These are phyloP conservation scores for Phaeosphaeria sp. DNA, from an alignment of 2,329 filamentous ascomycete genomes.

Conservation along the genomic window DNA sequence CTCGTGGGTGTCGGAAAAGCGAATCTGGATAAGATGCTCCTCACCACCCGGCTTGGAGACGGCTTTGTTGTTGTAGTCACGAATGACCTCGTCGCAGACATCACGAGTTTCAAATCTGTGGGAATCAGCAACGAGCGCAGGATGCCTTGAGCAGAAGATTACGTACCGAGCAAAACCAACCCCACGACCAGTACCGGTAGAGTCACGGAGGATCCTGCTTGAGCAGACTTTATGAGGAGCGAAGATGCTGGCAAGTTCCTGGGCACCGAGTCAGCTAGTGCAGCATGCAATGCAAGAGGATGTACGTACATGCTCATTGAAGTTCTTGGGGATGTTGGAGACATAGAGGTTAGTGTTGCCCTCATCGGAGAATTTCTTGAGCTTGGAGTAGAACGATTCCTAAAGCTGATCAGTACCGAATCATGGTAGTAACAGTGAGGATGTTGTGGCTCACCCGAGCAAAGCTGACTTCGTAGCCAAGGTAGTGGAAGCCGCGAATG, in stretches of 20 bases:
- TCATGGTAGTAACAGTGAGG: background rate
- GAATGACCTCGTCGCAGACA: slow-evolving; percentile 87
- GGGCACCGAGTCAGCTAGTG: slow-evolving; percentile 20
- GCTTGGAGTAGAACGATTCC: slow-evolving; percentile 96
- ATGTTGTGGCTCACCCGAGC: slow-evolving; percentile 71
- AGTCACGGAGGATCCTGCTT: slow-evolving; percentile 92
- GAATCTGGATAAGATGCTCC: slow-evolving; percentile 86
- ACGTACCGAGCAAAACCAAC: slow-evolving; percentile 94
- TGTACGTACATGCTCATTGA: slow-evolving; percentile 81
- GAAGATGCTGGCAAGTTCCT: slow-evolving; percentile 82
- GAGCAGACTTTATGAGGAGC: slow-evolving; percentile 83
- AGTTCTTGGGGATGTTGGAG: slow-evolving; percentile 89
- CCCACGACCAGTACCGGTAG: slow-evolving; percentile 89
- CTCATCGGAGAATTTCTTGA: slow-evolving; percentile 94
- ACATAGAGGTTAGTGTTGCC: slow-evolving; percentile 95
- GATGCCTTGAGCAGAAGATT: background rate
- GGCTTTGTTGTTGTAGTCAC: slow-evolving; percentile 77
- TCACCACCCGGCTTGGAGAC: slow-evolving; percentile 66
- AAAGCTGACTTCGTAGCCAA: slow-evolving; percentile 97
- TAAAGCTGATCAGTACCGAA: slow-evolving; percentile 22
- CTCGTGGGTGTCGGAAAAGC: slow-evolving; percentile 94
- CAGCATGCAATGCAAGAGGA: background rate
- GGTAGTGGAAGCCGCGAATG: slow-evolving; percentile 91
- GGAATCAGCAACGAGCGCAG: slow-evolving; percentile 4
- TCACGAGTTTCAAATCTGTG: slow-evolving; percentile 86